Evolutionary conservation across 208 protist species (phyloP).

Genomic region (Leishmania lainsoni): DNA sequence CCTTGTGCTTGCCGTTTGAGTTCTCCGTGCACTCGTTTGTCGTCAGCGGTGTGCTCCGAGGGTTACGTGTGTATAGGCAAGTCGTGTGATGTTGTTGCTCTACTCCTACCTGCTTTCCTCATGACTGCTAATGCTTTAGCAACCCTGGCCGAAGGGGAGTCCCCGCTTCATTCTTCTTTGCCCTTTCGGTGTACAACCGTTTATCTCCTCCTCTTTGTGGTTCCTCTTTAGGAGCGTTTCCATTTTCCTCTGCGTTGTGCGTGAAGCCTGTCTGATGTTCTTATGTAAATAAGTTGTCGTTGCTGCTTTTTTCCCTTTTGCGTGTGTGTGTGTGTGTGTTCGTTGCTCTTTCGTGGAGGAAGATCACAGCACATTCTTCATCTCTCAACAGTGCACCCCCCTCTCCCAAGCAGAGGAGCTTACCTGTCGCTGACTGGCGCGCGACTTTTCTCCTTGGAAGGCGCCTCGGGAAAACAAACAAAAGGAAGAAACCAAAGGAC

Average conservation of each 20-base stretch:
- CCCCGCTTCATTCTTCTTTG: neutral
- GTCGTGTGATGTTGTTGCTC: neutral
- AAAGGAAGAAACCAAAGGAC: neutral
- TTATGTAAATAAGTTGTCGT: conserved; percentile 1
- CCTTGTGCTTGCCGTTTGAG: neutral
- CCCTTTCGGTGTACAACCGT: neutral
- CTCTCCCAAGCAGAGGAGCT: neutral
- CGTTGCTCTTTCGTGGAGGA: neutral
- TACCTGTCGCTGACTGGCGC: neutral
- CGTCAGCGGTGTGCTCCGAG: neutral
- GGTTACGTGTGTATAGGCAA: too few species aligned
- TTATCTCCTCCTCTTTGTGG: neutral
- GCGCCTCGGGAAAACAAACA: neutral
- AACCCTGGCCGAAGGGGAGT: neutral
- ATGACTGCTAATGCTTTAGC: neutral
- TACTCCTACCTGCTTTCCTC: neutral
- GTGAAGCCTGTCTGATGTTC: neutral
- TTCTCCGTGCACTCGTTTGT: neutral
- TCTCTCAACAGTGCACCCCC: neutral
- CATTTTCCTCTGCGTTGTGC: neutral
- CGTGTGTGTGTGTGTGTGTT: neutral
- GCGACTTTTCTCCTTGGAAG: neutral
- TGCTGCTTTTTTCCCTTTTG: neutral
- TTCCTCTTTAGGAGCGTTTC: neutral
- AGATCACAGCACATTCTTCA: neutral